A percentile compares a stretch with the other conserved stretches of the same genome.
Conservation (phyloP, 2,329 filamentous ascomycete genomes). For the Neofusicoccum cordaticola region DNA sequence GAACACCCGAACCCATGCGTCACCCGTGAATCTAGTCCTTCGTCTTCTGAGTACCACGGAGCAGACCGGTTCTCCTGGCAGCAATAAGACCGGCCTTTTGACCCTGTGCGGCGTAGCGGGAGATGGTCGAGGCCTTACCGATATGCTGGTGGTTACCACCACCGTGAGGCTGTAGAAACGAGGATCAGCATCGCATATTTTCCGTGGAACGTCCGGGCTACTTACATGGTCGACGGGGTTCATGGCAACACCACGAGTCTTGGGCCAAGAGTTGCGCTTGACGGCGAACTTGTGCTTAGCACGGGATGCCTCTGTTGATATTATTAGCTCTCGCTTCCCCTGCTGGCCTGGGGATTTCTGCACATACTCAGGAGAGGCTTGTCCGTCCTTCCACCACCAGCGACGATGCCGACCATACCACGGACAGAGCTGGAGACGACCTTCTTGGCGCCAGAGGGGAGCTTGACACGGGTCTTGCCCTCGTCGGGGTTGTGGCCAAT, state of each 20-base stretch:
- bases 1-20: slow-evolving; percentile 21
- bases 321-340: slow-evolving; percentile 39
- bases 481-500: slow-evolving; percentile 55
- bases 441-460: slow-evolving; percentile 99
- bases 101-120: slow-evolving; percentile 93
- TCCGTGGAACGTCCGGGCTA: slow-evolving; percentile 17
- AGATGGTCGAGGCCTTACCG: slow-evolving; percentile 99
- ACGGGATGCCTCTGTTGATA: slow-evolving; percentile 81
- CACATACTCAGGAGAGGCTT: slow-evolving; percentile 91
- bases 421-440: slow-evolving; percentile 85
- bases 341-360: slow-evolving; percentile 8
- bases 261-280: slow-evolving; percentile 99
- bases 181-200: slow-evolving; percentile 31
- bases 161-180: slow-evolving; percentile 47
- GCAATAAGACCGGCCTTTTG: slow-evolving; percentile 99
- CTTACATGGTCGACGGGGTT: slow-evolving; percentile 96
- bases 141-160: slow-evolving; percentile 99
- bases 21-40: slow-evolving; percentile 64
- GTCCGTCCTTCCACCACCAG: slow-evolving; percentile 98
- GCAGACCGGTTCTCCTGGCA: slow-evolving; percentile 98
- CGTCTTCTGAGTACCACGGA: slow-evolving; percentile 99
- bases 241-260: slow-evolving; percentile 99
- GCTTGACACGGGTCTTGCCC: slow-evolving; percentile 99
- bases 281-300: slow-evolving; percentile 99
- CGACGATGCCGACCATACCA: slow-evolving; percentile 99